These are phyloP conservation scores for Helichrysum umbraculigerum DNA, from an alignment of 129 eudicot genomes.

Conservation along the genomic window DNA sequence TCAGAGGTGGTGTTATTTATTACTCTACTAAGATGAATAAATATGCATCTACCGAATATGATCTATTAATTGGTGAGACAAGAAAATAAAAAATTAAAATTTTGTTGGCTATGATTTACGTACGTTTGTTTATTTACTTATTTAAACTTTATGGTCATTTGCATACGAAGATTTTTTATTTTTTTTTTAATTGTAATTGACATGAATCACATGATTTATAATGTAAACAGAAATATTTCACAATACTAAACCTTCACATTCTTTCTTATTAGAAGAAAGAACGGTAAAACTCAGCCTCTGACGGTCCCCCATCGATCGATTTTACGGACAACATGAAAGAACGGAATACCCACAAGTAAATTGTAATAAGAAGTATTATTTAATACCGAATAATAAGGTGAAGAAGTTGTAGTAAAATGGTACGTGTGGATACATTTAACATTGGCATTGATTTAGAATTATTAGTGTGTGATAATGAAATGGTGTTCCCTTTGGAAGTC, in stretches of 20 bases:
- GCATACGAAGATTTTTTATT: not conserved
- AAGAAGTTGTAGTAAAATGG: not conserved
- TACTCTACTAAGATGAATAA: not conserved
- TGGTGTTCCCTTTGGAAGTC: constrained; percentile 4
- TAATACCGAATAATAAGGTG: not conserved
- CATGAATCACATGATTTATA: not conserved
- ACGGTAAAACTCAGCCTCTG: too few species aligned
- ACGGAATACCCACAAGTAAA: too few species aligned
- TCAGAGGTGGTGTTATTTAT: not conserved
- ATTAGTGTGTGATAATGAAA: constrained; percentile 28
- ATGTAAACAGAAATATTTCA: too few species aligned
- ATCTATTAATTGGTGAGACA: not conserved
- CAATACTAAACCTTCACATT: not conserved
- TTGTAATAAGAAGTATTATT: too few species aligned
- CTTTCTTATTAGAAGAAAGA: not conserved
- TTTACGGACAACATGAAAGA: too few species aligned
- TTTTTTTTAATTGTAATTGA: not conserved
- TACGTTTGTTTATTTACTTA: not conserved
- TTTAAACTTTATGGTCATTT: not conserved
- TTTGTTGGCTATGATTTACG: not conserved
- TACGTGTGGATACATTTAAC: constrained; percentile 6
- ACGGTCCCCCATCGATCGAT: too few species aligned
- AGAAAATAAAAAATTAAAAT: not conserved
- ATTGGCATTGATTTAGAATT: not conserved
- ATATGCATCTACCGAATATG: not conserved